These are phyloP conservation scores for Oryza glumipatula DNA, from an alignment of 176 grass and related monocot genomes.

Conservation along the genomic window DNA sequence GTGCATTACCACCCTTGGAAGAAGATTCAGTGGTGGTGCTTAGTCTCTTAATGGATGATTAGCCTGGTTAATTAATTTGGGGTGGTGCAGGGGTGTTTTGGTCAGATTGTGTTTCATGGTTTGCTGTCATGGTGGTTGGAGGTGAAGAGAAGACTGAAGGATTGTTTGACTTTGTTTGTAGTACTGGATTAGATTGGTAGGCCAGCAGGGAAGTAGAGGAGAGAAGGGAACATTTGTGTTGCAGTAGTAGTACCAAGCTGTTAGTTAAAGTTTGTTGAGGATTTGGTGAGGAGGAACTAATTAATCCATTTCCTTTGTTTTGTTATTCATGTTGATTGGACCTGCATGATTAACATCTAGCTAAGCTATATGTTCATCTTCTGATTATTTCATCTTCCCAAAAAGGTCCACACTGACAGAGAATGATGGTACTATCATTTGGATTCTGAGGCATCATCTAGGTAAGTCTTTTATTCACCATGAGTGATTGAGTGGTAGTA, in stretches of 20 bases:
- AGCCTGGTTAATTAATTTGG: background rate
- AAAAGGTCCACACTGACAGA: constrained; percentile 16
- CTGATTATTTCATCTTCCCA: constrained; percentile 18
- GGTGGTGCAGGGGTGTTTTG: constrained; percentile 47
- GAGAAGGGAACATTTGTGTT: constrained; percentile 10
- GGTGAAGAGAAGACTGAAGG: constrained; percentile 21
- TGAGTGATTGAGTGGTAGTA: background rate
- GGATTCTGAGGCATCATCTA: constrained; percentile 12
- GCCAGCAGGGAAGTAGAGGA: constrained; percentile 27
- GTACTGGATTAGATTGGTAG: constrained; percentile 22
- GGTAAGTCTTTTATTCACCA: constrained; percentile 35
- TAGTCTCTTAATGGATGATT: background rate
- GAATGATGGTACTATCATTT: constrained; percentile 44
- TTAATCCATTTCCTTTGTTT: background rate
- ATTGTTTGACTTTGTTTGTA: constrained; percentile 77
- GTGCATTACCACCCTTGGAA: constrained; percentile 1
- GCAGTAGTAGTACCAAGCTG: constrained; percentile 38
- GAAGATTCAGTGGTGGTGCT: background rate
- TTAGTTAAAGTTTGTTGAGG: constrained; percentile 55
- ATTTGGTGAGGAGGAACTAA: constrained; percentile 44
- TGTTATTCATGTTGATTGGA: constrained; percentile 46
- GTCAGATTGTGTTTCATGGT: constrained; percentile 46
- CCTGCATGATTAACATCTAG: constrained; percentile 38
- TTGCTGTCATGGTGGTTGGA: constrained; percentile 83
- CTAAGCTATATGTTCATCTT: background rate